Conservation (phyloP, 2,329 filamentous ascomycete species). For the Nigrospora osmanthi region DNA sequence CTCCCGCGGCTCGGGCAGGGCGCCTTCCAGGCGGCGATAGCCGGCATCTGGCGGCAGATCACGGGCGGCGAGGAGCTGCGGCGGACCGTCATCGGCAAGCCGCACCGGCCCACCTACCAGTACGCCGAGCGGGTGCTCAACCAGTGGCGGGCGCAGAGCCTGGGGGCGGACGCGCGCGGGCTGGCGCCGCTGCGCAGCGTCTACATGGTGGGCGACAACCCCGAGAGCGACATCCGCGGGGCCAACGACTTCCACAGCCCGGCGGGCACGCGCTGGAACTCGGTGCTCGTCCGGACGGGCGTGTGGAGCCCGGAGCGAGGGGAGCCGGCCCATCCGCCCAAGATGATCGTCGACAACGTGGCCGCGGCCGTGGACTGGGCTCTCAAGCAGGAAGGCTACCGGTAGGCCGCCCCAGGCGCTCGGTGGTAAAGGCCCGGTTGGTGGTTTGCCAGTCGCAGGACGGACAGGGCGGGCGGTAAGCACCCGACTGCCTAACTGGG, state of each 20-base stretch:
- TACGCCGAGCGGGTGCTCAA: constrained; percentile 74
- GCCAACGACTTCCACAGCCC: constrained; percentile 68
- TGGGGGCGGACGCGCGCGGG: constrained; percentile 19
- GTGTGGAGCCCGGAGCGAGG: constrained; percentile 50
- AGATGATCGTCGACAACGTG: constrained; percentile 65
- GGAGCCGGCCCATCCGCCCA: constrained; percentile 52
- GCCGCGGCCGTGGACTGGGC: constrained; percentile 72
- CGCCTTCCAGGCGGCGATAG: constrained; percentile 75
- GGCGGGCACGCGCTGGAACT: constrained; percentile 65
- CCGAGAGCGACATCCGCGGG: constrained; percentile 82
- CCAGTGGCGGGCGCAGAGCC: constrained; percentile 44
- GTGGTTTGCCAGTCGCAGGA: too few species aligned
- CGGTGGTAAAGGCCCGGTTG: too few species aligned
- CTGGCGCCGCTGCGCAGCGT: constrained; percentile 56
- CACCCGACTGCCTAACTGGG: too few species aligned
- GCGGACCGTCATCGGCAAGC: constrained; percentile 75
- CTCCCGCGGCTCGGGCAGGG: constrained; percentile 86
- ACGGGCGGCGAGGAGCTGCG: constrained; percentile 56
- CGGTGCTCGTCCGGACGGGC: constrained; percentile 72
- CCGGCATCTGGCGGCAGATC: constrained; percentile 69
- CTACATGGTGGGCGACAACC: constrained; percentile 93
- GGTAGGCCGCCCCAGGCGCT: constrained; percentile 7
- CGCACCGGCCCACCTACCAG: constrained; percentile 66
- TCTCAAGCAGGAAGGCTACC: constrained; percentile 46
- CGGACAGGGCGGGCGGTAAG: too few species aligned